Percentiles rank a stretch among this genome's conserved stretches.
Conservation (phyloP, 441 rosid species). For the Melastoma candidum region DNA sequence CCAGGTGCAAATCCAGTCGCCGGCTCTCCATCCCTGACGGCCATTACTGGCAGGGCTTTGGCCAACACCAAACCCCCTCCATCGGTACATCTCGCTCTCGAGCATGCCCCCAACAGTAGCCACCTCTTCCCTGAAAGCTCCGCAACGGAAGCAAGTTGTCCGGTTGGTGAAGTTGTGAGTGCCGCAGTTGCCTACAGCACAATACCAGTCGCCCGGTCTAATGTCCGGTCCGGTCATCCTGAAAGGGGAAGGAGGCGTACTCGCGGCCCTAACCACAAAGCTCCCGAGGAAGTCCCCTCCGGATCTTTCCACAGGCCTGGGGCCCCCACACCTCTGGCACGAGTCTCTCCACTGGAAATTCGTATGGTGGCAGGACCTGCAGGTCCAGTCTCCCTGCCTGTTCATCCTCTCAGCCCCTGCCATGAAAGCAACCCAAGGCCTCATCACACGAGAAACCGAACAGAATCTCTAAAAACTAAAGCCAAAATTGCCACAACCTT, state of each 20-base stretch:
- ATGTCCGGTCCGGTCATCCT: constrained; percentile 9
- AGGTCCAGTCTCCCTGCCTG: constrained; percentile 17
- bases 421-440: no score
- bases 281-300: constrained; percentile 11
- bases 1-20: constrained; percentile 21
- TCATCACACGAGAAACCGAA: no score
- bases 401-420: constrained; percentile 5
- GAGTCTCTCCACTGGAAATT: constrained; percentile 18
- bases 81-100: constrained; percentile 1
- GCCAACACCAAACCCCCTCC: constrained; percentile 6
- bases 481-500: no score
- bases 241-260: constrained; percentile 7
- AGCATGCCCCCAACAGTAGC: neutral
- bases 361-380: constrained; percentile 14
- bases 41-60: neutral
- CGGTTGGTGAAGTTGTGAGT: constrained; percentile 17
- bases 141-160: constrained; percentile 16
- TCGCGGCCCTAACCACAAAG: constrained; percentile 8
- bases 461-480: no score
- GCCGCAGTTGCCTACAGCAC: constrained; percentile 7
- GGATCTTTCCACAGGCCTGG: constrained; percentile 5
- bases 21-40: constrained; percentile 15
- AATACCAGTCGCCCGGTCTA: constrained; percentile 2
- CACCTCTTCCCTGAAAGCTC: constrained; percentile 6
- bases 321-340: constrained; percentile 15